Evolutionary conservation across 805 yeast species (phyloP).

Genomic region (Naumovozyma castellii): DNA sequence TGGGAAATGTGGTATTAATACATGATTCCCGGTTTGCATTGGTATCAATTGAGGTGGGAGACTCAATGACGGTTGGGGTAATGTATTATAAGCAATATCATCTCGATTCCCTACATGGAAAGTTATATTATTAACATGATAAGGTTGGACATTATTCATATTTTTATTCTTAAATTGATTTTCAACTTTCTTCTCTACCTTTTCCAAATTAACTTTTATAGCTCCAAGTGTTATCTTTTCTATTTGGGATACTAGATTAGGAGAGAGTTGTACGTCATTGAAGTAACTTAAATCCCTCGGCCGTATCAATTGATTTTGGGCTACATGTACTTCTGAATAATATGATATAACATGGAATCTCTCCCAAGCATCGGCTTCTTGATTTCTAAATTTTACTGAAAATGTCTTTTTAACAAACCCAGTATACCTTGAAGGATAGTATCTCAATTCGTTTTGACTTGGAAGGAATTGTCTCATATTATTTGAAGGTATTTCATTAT

Average conservation of each 20-base stretch:
- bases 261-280: slow-evolving; percentile 39
- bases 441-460: background rate
- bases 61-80: background rate
- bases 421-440: slow-evolving; percentile 11
- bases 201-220: background rate
- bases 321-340: slow-evolving; percentile 65
- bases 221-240: slow-evolving; percentile 48
- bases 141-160: too few relatives aligned
- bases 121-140: too few relatives aligned
- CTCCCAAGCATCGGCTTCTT: background rate
- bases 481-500: background rate
- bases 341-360: slow-evolving; percentile 60
- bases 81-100: too few relatives aligned
- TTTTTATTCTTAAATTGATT: too few relatives aligned
- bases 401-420: slow-evolving; percentile 80
- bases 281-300: slow-evolving; percentile 45
- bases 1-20: background rate
- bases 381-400: slow-evolving; percentile 40
- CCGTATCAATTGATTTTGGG: slow-evolving; percentile 40
- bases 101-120: too few relatives aligned
- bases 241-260: slow-evolving; percentile 45
- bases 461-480: background rate
- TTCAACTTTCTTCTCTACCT: too few relatives aligned
- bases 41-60: background rate
- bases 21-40: background rate